These are phyloP conservation scores for Colletotrichum nymphaeae DNA, from an alignment of 2,329 filamentous ascomycete genomes.

Conservation along the genomic window DNA sequence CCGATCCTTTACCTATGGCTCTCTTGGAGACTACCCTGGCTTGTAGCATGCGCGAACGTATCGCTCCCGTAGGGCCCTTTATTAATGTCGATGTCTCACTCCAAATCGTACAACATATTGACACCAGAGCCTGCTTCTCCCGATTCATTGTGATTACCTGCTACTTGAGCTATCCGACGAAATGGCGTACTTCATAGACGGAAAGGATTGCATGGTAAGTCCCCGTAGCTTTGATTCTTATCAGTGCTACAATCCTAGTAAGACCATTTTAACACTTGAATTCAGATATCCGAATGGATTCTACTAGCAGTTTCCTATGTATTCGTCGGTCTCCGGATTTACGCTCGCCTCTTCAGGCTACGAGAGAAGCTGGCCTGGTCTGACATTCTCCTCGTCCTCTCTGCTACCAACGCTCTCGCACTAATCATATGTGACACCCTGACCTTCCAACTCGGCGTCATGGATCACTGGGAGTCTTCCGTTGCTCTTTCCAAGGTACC, in stretches of 20 bases:
- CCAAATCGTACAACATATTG: not conserved
- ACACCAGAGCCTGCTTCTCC: not conserved
- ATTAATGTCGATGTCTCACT: not conserved
- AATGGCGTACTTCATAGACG: conserved; percentile 39
- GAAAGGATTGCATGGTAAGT: conserved; percentile 41
- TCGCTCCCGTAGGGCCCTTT: not conserved
- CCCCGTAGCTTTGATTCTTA: not conserved
- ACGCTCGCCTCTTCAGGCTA: conserved; percentile 45
- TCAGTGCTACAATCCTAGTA: not conserved
- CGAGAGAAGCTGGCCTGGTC: conserved; percentile 44
- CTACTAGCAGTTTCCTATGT: conserved; percentile 41
- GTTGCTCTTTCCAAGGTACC: conserved; percentile 46
- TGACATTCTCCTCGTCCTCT: conserved; percentile 43
- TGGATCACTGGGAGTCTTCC: conserved; percentile 44
- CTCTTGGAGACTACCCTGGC: not conserved
- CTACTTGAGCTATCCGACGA: not conserved
- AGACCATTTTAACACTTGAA: not conserved
- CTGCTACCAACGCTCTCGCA: conserved; percentile 44
- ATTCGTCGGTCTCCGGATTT: conserved; percentile 45
- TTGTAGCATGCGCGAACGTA: not conserved
- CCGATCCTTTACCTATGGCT: not conserved
- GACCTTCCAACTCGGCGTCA: conserved; percentile 45
- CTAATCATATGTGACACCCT: conserved; percentile 49
- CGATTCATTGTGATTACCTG: not conserved
- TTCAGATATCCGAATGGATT: conserved; percentile 48